These are phyloP conservation scores for Cordyceps militaris DNA, from an alignment of 2,329 filamentous ascomycete genomes.

Conservation along the genomic window DNA sequence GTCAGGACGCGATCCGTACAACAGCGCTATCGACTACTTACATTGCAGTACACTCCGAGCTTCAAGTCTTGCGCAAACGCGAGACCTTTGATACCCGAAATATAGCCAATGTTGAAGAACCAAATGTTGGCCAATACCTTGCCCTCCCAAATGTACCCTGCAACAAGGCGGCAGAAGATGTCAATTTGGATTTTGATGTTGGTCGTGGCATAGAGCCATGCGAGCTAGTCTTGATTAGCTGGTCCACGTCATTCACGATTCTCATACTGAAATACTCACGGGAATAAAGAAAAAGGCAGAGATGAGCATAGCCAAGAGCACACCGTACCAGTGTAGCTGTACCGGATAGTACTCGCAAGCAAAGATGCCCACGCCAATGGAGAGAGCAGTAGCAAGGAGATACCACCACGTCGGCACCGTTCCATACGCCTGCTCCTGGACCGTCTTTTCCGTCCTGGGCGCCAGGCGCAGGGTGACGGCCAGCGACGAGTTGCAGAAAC, in stretches of 20 bases:
- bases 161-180: slow-evolving; percentile 37
- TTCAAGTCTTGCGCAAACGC: slow-evolving; percentile 39
- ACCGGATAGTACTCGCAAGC: slow-evolving; percentile 26
- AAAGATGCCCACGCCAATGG: slow-evolving; percentile 23
- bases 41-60: slow-evolving; percentile 34
- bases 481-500: slow-evolving; percentile 13
- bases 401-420: slow-evolving; percentile 24
- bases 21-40: slow-evolving; percentile 6
- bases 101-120: slow-evolving; percentile 33
- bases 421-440: slow-evolving; percentile 16
- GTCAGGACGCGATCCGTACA: slow-evolving; percentile 3
- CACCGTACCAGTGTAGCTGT: slow-evolving; percentile 27
- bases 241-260: too few relatives aligned
- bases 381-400: slow-evolving; percentile 13
- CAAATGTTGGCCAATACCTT: slow-evolving; percentile 34
- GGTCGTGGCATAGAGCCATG: slow-evolving; percentile 31
- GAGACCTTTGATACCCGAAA: slow-evolving; percentile 34
- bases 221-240: slow-evolving; percentile 21
- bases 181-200: slow-evolving; percentile 39
- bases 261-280: slow-evolving; percentile 13
- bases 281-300: slow-evolving; percentile 25
- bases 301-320: slow-evolving; percentile 21
- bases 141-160: slow-evolving; percentile 38
- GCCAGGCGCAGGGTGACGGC: not conserved
- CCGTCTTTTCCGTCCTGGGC: not conserved